phyloP scores from a whole-genome alignment of 495 filamentous ascomycete genomes.

The Lophiotrema nucula region DNA sequence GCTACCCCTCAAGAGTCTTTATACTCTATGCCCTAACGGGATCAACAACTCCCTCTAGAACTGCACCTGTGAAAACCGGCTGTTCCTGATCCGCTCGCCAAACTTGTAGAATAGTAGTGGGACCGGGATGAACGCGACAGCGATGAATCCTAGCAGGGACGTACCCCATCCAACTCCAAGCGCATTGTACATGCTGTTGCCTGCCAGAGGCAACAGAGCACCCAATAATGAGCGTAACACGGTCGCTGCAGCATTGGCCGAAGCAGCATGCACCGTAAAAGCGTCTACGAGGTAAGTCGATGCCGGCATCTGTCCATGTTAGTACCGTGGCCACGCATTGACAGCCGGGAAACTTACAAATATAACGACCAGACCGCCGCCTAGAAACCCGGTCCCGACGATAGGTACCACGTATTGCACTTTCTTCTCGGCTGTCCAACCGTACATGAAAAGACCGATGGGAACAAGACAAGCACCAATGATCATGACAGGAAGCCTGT shows the following conservation, averaged over 20 bases:
- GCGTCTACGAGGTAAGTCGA: slow-evolving; percentile 29
- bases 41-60: slow-evolving; percentile 10
- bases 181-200: slow-evolving; percentile 24
- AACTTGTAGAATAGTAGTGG: slow-evolving; percentile 17
- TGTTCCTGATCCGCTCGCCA: slow-evolving; percentile 24
- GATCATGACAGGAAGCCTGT: slow-evolving; percentile 36
- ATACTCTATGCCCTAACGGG: no score
- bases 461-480: slow-evolving; percentile 34
- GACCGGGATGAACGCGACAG: slow-evolving; percentile 21
- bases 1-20: neutral
- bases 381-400: slow-evolving; percentile 21
- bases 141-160: slow-evolving; percentile 26
- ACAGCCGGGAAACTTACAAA: slow-evolving; percentile 35
- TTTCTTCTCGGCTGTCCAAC: slow-evolving; percentile 38
- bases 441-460: slow-evolving; percentile 42
- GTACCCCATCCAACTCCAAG: slow-evolving; percentile 27
- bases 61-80: slow-evolving; percentile 8
- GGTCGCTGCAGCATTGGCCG: slow-evolving; percentile 12
- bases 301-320: slow-evolving; percentile 10
- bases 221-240: slow-evolving; percentile 29
- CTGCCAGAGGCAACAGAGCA: slow-evolving; percentile 22
- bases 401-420: slow-evolving; percentile 38
- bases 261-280: slow-evolving; percentile 28
- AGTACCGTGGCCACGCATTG: neutral
- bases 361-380: slow-evolving; percentile 37